phyloP scores from a whole-genome alignment of 2,329 filamentous ascomycete species.

The Eurotiales sp. region DNA sequence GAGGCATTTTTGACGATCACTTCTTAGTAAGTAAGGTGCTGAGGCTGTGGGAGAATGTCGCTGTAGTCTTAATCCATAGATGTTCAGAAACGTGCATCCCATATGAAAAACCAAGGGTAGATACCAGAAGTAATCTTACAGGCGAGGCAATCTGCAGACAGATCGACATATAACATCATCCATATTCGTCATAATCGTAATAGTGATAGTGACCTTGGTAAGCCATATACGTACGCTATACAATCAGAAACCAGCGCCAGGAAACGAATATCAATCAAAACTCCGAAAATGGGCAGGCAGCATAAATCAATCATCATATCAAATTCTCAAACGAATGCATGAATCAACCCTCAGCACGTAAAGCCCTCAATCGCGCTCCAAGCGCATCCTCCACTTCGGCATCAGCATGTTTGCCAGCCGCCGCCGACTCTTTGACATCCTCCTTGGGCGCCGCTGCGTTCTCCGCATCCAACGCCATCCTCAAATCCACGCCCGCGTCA shows the following conservation, averaged over 20 bases:
- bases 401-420: conserved; percentile 25
- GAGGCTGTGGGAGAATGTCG: too few relatives aligned
- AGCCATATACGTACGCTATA: neutral
- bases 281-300: neutral
- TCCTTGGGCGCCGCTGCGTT: conserved; percentile 35
- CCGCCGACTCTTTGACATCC: conserved; percentile 38
- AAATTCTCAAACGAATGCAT: neutral
- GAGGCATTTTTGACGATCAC: too few relatives aligned
- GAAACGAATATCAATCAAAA: neutral
- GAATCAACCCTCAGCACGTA: conserved; percentile 34
- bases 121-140: too few relatives aligned
- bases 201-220: neutral
- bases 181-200: neutral
- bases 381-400: conserved; percentile 40
- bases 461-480: conserved; percentile 37
- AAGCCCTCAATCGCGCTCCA: conserved; percentile 37
- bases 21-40: too few relatives aligned
- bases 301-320: neutral
- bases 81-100: too few relatives aligned
- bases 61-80: too few relatives aligned
- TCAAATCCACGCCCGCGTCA: conserved; percentile 42
- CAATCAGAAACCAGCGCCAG: neutral
- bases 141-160: too few relatives aligned
- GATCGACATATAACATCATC: too few relatives aligned
- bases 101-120: too few relatives aligned